These are phyloP conservation scores for Trichoderma sp. DNA, from an alignment of 2,329 filamentous ascomycete genomes.

Conservation along the genomic window DNA sequence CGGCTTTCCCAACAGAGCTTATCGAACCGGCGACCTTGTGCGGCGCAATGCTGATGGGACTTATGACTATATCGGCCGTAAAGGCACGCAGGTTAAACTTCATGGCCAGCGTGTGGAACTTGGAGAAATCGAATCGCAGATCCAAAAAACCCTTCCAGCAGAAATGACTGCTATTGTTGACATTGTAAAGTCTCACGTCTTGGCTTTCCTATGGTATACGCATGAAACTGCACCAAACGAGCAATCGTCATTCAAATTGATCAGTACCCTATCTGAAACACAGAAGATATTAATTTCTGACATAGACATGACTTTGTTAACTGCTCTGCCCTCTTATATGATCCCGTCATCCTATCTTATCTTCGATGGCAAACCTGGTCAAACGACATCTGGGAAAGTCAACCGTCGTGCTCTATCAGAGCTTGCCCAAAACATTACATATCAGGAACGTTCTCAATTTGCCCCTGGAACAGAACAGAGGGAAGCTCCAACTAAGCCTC, in stretches of 20 bases:
- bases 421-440: background rate
- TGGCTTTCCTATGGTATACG: conserved; percentile 1
- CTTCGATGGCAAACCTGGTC: conserved; percentile 21
- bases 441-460: background rate
- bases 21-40: conserved; percentile 6
- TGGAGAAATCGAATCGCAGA: conserved; percentile 10
- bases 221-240: background rate
- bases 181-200: background rate
- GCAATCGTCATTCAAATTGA: background rate
- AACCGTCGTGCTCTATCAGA: conserved; percentile 4
- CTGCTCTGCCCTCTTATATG: conserved; percentile 23
- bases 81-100: conserved; percentile 10
- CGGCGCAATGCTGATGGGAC: conserved; percentile 3
- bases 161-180: conserved; percentile 2
- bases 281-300: conserved; percentile 17
- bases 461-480: background rate
- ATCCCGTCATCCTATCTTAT: conserved; percentile 22
- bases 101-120: conserved; percentile 9
- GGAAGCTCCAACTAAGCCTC: background rate
- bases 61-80: conserved; percentile 1
- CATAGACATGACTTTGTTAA: conserved; percentile 3
- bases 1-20: background rate
- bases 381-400: conserved; percentile 21
- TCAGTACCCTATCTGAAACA: background rate
- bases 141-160: background rate